Conservation (phyloP, 2,329 filamentous ascomycete species). For the Cladobotryum mycophilum region DNA sequence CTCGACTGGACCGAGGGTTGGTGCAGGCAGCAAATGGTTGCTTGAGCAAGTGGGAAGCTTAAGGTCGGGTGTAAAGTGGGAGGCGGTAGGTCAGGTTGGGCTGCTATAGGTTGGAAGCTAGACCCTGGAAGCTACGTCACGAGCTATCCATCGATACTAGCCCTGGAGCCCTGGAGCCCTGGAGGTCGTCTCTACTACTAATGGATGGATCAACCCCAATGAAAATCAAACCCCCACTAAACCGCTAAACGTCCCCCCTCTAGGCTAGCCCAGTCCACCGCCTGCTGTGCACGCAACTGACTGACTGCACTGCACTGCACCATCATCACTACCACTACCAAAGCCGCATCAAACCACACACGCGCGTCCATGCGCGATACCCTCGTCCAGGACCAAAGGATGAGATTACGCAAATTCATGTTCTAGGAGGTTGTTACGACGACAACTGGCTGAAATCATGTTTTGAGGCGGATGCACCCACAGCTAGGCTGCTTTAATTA, state of each 20-base stretch:
- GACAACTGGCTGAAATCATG: too few relatives aligned
- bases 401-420: too few relatives aligned
- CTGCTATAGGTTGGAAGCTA: too few relatives aligned
- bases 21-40: conserved; percentile 8
- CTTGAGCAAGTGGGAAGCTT: background rate
- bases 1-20: conserved; percentile 7
- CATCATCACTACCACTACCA: too few relatives aligned
- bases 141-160: conserved; percentile 12
- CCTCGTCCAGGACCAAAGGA: too few relatives aligned
- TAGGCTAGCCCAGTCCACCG: background rate
- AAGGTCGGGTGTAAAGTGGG: background rate
- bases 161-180: too few relatives aligned
- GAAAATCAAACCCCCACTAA: conserved; percentile 5
- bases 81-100: conserved; percentile 5
- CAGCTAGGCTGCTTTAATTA: background rate
- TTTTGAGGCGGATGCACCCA: background rate
- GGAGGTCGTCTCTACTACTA: too few relatives aligned
- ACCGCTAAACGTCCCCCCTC: background rate
- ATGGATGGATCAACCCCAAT: background rate
- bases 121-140: conserved; percentile 26
- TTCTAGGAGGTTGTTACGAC: too few relatives aligned
- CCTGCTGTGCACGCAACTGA: background rate
- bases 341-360: too few relatives aligned
- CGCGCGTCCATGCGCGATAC: too few relatives aligned
- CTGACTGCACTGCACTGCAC: too few relatives aligned